Evolutionary conservation across 768 basidiomycete genomes (phyloP), one percentile per base, ranked within the genome.

Genomic region (Suillus fuscotomentosus): DNA sequence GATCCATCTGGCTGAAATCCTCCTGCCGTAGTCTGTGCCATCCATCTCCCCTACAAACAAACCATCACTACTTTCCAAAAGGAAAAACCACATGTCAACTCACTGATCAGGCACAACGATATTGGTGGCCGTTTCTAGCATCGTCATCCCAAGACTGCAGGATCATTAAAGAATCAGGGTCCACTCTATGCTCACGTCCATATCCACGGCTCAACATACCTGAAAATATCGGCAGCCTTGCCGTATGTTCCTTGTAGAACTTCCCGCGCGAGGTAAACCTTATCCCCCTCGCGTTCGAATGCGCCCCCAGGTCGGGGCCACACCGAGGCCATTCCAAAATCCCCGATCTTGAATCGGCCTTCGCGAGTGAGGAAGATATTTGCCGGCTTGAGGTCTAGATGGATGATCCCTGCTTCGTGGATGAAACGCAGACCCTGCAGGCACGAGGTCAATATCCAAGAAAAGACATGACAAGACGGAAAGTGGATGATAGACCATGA

Each of bases 271-370:
- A 99, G 85, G 80, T 99, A 99, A 68, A 96, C 83, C 75, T 99
- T 91, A 77, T 99, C 97, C 6, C 97, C 97, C 76, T 99, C 97
- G 17, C 97, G 86, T 76, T 99, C 97, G 73, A 98, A 95, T n/a
- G 76, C 75, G 15, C 79, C 81, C 4, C 75, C 68, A 8, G 69
- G 57, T 45, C 95, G 81, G 1, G 95, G 94, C 91, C 94, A 96
- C 60, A 94, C 70, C 7, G 94, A 93, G n/a, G 97, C 96, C 89
- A 99, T 95, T 10, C 97, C 97, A 79, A 99, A 98, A 76, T 99
- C 97, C 9, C 97, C 97, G 74, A 99, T 95, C 80, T 94, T 95
- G 80, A 99, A 90, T 53, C 90, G 85, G 2, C 97, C 97, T 50
- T 88, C 85, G 9, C 82, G 82, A 11, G 93, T 95, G 70, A 99